These are phyloP conservation scores for Calonectria pauciramosa DNA, from an alignment of 2,329 filamentous ascomycete species.

Conservation along the genomic window DNA sequence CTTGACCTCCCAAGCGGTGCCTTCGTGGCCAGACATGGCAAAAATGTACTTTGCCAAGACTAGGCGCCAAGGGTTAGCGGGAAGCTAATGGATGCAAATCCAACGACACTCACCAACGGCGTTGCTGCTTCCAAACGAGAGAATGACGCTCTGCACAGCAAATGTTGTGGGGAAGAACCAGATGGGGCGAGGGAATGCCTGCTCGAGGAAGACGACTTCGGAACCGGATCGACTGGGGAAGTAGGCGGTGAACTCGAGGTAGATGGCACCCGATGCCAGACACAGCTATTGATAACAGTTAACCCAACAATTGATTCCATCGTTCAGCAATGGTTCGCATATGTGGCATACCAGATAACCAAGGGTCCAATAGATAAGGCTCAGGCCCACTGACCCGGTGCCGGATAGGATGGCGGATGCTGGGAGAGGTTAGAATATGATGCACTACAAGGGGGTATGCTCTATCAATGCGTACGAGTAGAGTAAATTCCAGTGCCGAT, in stretches of 20 bases:
- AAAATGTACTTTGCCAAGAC: constrained; percentile 23
- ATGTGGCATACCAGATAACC: constrained; percentile 17
- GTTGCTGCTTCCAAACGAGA: constrained; percentile 21
- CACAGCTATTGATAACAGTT: constrained; percentile 9
- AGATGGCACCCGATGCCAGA: constrained; percentile 16
- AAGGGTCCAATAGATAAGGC: constrained; percentile 21
- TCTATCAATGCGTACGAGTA: constrained; percentile 6
- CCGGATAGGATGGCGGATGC: constrained; percentile 19
- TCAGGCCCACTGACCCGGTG: constrained; percentile 19
- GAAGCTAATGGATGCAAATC: neutral
- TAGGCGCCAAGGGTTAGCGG: constrained; percentile 1
- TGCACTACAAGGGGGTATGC: neutral
- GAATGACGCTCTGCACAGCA: constrained; percentile 21
- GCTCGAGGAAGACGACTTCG: constrained; percentile 24
- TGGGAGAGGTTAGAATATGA: neutral
- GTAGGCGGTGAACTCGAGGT: constrained; percentile 21
- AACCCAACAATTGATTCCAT: neutral
- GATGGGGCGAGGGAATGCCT: constrained; percentile 19
- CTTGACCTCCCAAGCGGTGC: constrained; percentile 17
- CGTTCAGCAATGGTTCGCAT: no score
- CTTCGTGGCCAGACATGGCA: constrained; percentile 15
- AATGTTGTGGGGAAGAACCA: constrained; percentile 25
- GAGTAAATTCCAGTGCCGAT: constrained; percentile 25
- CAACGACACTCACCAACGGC: constrained; percentile 14
- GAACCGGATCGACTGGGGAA: constrained; percentile 25